These are phyloP conservation scores for Hyaloscypha bicolor DNA, from an alignment of 495 filamentous ascomycete genomes.

Conservation along the genomic window DNA sequence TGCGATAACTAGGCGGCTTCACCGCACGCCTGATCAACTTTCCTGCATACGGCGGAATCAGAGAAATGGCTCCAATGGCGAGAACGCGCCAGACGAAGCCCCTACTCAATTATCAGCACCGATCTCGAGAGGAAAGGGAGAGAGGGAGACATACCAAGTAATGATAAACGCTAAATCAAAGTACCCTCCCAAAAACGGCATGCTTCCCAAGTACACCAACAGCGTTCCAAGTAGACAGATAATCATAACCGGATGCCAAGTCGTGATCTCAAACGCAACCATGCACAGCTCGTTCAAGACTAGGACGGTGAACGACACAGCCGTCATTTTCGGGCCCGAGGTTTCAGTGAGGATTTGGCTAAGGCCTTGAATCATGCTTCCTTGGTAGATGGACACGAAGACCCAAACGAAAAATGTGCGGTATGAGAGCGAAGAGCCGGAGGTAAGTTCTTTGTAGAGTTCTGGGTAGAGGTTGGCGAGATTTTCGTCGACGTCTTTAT, in stretches of 20 bases:
- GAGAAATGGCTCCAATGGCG: slow-evolving; percentile 73
- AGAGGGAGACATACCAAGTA: slow-evolving; percentile 51
- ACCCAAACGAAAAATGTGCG: slow-evolving; percentile 97
- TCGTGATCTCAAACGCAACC: slow-evolving; percentile 94
- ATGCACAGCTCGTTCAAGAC: slow-evolving; percentile 95
- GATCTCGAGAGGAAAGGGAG: slow-evolving; percentile 1
- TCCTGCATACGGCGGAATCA: slow-evolving; percentile 83
- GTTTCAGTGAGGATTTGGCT: slow-evolving; percentile 83
- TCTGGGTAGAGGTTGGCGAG: slow-evolving; percentile 96
- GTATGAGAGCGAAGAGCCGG: slow-evolving; percentile 82
- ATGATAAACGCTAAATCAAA: slow-evolving; percentile 85
- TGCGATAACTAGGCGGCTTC: slow-evolving; percentile 92
- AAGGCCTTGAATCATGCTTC: slow-evolving; percentile 88
- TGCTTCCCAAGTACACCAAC: slow-evolving; percentile 72
- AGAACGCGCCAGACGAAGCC: slow-evolving; percentile 88
- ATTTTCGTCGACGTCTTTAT: slow-evolving; percentile 91
- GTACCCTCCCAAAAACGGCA: slow-evolving; percentile 88
- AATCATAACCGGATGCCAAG: slow-evolving; percentile 96
- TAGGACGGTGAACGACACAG: slow-evolving; percentile 88
- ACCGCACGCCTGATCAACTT: slow-evolving; percentile 83
- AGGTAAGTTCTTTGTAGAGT: slow-evolving; percentile 92
- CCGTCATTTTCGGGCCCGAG: slow-evolving; percentile 73
- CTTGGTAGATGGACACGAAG: slow-evolving; percentile 93
- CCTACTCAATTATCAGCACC: slow-evolving; percentile 38
- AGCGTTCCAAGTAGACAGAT: slow-evolving; percentile 79